Conservation (phyloP, 2,329 filamentous ascomycete species). For the Fusarium bactridioides region DNA sequence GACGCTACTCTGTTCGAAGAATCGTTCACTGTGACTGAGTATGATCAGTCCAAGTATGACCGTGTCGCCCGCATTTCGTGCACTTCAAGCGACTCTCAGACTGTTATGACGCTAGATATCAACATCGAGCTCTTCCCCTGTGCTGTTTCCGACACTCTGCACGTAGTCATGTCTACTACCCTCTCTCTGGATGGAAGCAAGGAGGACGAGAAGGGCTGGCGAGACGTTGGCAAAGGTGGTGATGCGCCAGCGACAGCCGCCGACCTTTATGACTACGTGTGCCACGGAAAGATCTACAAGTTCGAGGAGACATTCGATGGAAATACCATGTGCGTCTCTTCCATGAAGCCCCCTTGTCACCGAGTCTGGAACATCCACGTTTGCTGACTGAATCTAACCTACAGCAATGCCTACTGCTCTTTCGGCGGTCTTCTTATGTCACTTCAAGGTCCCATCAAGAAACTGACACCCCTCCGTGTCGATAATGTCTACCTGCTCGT, state of each 20-base stretch:
- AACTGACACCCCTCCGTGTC: conserved; percentile 88
- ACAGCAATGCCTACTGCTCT: conserved; percentile 90
- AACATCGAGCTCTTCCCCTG: conserved; percentile 92
- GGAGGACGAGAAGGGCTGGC: conserved; percentile 81
- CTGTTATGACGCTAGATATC: conserved; percentile 86
- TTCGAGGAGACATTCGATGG: conserved; percentile 83
- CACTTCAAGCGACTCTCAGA: conserved; percentile 76
- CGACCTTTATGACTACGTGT: conserved; percentile 88
- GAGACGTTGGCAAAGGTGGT: conserved; percentile 69
- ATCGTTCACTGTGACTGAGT: conserved; percentile 80
- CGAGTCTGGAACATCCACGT: neutral
- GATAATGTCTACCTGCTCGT: conserved; percentile 93
- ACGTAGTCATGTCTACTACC: conserved; percentile 84
- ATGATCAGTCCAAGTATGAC: conserved; percentile 92
- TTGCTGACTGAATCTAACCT: conserved; percentile 19
- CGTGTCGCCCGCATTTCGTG: conserved; percentile 87
- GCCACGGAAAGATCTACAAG: conserved; percentile 87
- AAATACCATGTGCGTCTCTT: conserved; percentile 74
- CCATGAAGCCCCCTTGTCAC: neutral
- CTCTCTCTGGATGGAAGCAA: conserved; percentile 86
- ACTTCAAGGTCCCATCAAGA: conserved; percentile 93
- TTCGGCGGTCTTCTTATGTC: conserved; percentile 93
- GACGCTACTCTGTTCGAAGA: conserved; percentile 96
- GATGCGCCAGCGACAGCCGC: conserved; percentile 69
- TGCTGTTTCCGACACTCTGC: conserved; percentile 75